Conservation (phyloP, 305 asterid genomes). For the Caryopteris hybrid region DNA sequence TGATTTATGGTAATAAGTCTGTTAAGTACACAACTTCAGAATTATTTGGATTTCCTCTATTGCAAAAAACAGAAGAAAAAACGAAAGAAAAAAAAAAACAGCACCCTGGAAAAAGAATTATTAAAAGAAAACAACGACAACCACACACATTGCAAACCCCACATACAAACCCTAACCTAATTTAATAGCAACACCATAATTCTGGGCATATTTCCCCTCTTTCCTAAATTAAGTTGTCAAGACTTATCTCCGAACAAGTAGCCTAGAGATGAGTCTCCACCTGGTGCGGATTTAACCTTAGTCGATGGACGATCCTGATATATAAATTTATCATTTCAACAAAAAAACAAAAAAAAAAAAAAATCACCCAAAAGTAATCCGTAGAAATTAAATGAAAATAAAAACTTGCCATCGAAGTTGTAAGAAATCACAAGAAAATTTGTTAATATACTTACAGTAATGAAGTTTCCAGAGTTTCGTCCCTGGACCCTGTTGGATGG, state of each 20-base stretch:
- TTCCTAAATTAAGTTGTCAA: not conserved
- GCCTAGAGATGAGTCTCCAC: constrained; percentile 28
- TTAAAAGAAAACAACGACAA: too few species aligned
- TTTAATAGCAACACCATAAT: not conserved
- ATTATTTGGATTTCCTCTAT: not conserved
- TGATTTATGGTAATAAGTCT: too few species aligned
- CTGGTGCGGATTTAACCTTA: constrained; percentile 22
- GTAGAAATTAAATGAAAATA: too few species aligned
- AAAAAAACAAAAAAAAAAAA: not conserved
- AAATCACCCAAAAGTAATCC: too few species aligned
- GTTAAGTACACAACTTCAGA: not conserved
- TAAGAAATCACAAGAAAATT: not conserved
- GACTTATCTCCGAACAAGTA: constrained; percentile 24
- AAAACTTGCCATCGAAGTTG: too few species aligned
- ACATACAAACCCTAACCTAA: not conserved
- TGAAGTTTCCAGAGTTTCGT: constrained; percentile 36
- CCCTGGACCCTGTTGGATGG: constrained; percentile 14
- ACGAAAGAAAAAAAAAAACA: too few species aligned
- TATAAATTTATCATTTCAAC: not conserved
- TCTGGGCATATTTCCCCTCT: not conserved
- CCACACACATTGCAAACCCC: not conserved
- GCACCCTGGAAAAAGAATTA: too few species aligned
- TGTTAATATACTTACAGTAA: constrained; percentile 27
- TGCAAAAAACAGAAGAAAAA: too few species aligned
- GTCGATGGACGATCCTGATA: constrained; percentile 28